Base-by-base conservation (phyloP, 345 rosid genomes). In the Eucalyptus rudis region DNA sequence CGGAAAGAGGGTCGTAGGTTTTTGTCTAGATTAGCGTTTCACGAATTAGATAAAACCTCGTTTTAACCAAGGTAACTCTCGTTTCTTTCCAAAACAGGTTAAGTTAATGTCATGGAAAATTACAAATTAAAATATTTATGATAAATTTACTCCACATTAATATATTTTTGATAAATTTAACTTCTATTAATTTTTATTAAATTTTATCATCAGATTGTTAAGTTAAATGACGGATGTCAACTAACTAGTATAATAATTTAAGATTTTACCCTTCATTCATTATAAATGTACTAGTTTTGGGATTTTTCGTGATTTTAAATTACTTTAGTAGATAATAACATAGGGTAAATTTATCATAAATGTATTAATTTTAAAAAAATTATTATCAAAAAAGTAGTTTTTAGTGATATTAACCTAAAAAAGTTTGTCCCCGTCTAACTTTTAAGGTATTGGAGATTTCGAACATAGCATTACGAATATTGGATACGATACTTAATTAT, bases 221-320 rank as follows among this genome's bases (percentile, higher is more conserved):
- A 56, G 29, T 9, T 56, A 0, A 4, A 56, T 24, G 8, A 22
- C 1, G 1, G 1, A 56, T 24, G 3, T 1, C 0, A 9, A 1
- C 8, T 24, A 4, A 9, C 29, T 0, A 22, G 2, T 24, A 6
- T 24, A 24, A 22, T 1, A 56, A 24, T 24, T 56, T 56, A 56
- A 25, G 3, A 24, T 56, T 56, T 24, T 56, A 24, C 3, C 5
- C 1, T 56, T 56, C 3, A 9, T 56, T 9, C 10, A 56, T 56
- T 24, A 24, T 24, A 24, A 4, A 10, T 56, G 1, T 24, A 56
- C 4, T 1, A 1, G 2, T 52, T 52, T 52, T 8, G 4, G 5
- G 25, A 2, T 20, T 52, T 52, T 20, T 20, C 2, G 5, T 20
- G 10, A 20, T 52, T 20, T 52, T 52, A 52, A 52, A 8, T 52